These are phyloP conservation scores for Aaosphaeria pasadenensis DNA, from an alignment of 2,329 filamentous ascomycete species.

Conservation along the genomic window DNA sequence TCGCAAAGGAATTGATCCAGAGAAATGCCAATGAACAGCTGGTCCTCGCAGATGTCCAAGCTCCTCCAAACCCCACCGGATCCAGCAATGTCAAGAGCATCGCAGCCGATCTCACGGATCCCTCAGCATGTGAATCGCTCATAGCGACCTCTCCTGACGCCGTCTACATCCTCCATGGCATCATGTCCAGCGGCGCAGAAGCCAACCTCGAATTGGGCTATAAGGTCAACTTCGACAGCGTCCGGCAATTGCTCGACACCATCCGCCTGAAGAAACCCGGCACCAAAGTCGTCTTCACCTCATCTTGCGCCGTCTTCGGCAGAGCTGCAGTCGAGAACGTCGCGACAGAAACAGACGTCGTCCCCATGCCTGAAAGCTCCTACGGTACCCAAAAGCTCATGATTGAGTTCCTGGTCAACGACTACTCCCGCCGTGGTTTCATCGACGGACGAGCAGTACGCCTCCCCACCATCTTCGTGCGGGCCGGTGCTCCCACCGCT, in stretches of 20 bases:
- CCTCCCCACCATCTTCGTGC: constrained; percentile 61
- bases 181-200: constrained; percentile 65
- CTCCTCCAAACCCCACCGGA: constrained; percentile 45
- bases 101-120: constrained; percentile 52
- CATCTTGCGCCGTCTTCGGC: constrained; percentile 63
- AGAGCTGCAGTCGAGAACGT: constrained; percentile 50
- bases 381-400: constrained; percentile 64
- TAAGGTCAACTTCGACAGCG: constrained; percentile 60
- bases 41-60: constrained; percentile 57
- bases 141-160: constrained; percentile 29
- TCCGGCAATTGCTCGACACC: constrained; percentile 53
- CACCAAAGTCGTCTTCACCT: constrained; percentile 59
- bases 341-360: constrained; percentile 38
- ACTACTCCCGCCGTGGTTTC: constrained; percentile 58
- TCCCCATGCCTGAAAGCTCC: constrained; percentile 60
- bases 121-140: constrained; percentile 18
- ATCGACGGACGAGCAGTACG: constrained; percentile 58
- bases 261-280: constrained; percentile 51
- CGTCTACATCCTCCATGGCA: constrained; percentile 61
- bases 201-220: constrained; percentile 59
- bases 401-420: constrained; percentile 61
- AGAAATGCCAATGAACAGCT: constrained; percentile 45
- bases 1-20: constrained; percentile 55
- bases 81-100: constrained; percentile 51
- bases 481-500: constrained; percentile 58